Evolutionary conservation across 2,329 filamentous ascomycete species (phyloP), one percentile per base, ranked within the genome.

Genomic region (Botryosphaeria dothidea): DNA sequence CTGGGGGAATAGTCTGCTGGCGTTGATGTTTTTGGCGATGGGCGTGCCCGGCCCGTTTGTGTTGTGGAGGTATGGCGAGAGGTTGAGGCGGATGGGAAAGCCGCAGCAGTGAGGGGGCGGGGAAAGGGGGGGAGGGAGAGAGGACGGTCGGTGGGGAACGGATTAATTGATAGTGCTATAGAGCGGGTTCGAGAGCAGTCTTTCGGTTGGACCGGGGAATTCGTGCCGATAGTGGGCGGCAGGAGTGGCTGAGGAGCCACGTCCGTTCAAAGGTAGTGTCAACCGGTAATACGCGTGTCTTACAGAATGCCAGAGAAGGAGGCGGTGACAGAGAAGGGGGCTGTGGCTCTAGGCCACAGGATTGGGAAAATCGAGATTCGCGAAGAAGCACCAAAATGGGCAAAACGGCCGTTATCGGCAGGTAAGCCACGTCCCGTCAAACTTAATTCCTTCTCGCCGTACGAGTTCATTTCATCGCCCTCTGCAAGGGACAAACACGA

Each of bases 51-150:
- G 78, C 23, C 80, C 80, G 21, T 67, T 80, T 3, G 70, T 81
- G 21, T 68, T 83, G 46, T 84, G 81, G 81, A 77, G 71, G 48
- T 83, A 72, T 68, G 82, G 82, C 0, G 74, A 76, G 69, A 71
- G 63, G 48, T 66, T 84, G 69, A 73, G 82, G 66, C 74, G 69
- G 67, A 75, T 74, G 70, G 80, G 78, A 69, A 73, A 75, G 5
- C 49, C 58, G 62, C 62, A 54, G 67, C 66, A 60, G 67, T 67
- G 29, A 68, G 31, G 48, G 48, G 0, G 5, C 1, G 9, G 13
- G 21, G 9, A 1, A 25, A 23, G 48, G 25, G 4, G 25, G 7
- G 2, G 31, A 34, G 13, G 1, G 13, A 34, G 31, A 11, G 31
- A 34, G 31, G 13, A 34, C 3, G 31, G 31, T 34, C 31, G 31